phyloP scores from a whole-genome alignment of 305 asterid genomes.

The Rubia tinctorum region DNA sequence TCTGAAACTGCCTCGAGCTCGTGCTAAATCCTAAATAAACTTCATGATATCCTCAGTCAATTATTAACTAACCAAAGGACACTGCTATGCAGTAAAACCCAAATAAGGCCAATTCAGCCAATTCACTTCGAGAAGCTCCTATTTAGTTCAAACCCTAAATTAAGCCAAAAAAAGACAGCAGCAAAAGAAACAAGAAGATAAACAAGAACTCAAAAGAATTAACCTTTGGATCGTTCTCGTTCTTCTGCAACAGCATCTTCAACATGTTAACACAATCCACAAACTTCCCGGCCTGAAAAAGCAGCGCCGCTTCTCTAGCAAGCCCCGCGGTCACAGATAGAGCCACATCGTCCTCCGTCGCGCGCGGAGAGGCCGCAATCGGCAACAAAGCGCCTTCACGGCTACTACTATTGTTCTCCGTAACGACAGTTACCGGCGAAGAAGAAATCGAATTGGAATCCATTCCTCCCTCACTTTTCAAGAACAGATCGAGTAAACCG shows the following conservation, averaged over 20 bases:
- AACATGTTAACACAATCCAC: constrained; percentile 59
- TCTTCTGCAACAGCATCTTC: constrained; percentile 61
- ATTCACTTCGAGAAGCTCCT: not conserved
- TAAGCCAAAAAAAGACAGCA: not conserved
- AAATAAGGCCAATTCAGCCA: not conserved
- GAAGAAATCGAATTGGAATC: constrained; percentile 27
- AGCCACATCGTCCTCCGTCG: constrained; percentile 55
- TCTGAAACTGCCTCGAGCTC: not conserved
- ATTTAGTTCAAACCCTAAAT: not conserved
- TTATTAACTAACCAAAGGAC: not conserved
- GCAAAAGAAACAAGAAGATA: not conserved
- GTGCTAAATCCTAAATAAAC: not conserved
- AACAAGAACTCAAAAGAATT: not conserved
- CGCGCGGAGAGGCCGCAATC: constrained; percentile 22
- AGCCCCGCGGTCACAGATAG: constrained; percentile 57
- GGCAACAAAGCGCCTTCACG: constrained; percentile 32
- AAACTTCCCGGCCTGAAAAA: constrained; percentile 75
- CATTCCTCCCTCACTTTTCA: constrained; percentile 19
- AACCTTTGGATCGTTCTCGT: constrained; percentile 82
- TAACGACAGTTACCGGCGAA: constrained; percentile 15
- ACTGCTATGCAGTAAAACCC: not conserved
- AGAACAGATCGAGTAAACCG: constrained; percentile 29
- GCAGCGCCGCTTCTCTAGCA: constrained; percentile 80
- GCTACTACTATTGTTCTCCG: constrained; percentile 16
- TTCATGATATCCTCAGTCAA: not conserved